phyloP scores from a whole-genome alignment of 208 protist species.

The Phytomonas sp. region DNA sequence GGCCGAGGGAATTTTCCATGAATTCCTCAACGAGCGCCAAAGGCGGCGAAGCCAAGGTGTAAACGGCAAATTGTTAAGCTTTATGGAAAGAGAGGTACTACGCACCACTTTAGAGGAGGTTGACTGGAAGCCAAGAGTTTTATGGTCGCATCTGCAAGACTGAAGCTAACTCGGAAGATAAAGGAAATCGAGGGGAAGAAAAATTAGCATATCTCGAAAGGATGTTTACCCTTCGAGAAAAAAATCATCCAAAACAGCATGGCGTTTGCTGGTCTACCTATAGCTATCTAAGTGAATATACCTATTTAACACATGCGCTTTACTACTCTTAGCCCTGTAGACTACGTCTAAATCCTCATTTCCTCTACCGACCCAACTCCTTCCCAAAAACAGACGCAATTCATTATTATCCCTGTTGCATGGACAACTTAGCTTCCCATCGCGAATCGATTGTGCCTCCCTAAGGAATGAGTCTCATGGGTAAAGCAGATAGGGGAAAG shows the following conservation, averaged over 20 bases:
- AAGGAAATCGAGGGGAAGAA: neutral
- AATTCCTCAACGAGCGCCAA: conserved; percentile 18
- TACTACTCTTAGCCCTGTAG: neutral
- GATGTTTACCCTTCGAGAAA: neutral
- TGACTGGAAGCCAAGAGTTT: conserved; percentile 14
- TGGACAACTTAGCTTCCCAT: neutral
- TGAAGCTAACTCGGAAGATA: conserved; percentile 5
- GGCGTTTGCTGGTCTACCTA: neutral
- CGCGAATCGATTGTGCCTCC: neutral
- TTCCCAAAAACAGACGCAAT: too few species aligned
- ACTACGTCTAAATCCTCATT: neutral
- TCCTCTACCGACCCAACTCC: too few species aligned
- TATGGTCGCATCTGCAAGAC: conserved; percentile 16
- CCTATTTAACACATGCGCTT: conserved; percentile 11
- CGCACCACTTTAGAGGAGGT: conserved; percentile 19
- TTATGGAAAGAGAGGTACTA: conserved; percentile 23
- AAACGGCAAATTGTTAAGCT: neutral
- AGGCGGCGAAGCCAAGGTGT: too few species aligned
- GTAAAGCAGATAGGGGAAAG: neutral
- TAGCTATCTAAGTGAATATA: neutral
- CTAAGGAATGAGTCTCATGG: neutral
- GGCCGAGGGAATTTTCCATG: conserved; percentile 18
- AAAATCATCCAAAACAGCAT: conserved; percentile 9
- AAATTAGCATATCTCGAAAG: neutral
- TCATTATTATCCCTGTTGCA: too few species aligned